Base-by-base conservation (phyloP, 2,329 filamentous ascomycete genomes). In the Fusarium piperis region DNA sequence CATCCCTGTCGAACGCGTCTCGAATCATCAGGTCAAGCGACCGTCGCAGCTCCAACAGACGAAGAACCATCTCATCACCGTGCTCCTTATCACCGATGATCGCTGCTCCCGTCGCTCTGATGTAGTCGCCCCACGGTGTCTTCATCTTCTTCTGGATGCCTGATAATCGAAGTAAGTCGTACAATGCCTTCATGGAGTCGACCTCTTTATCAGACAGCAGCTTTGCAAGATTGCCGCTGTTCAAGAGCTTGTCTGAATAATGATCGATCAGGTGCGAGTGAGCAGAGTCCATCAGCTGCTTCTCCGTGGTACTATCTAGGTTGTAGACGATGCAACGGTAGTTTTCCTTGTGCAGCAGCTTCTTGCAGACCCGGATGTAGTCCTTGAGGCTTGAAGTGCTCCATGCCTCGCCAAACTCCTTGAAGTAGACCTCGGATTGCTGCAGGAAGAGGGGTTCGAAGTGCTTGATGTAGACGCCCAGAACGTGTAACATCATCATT, bases 11-110 rank as follows among this genome's bases (percentile, higher is more conserved):
- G 77, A 99, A 98, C 0, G 94, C 91, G 55, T 92, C 88, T 41
- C 90, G 89, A 78, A 94, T 92, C 74, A 95, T 90, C 41, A 90
- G 83, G 77, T 98, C 94, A 10, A 98, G 84, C 33, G 91, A 89
- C 53, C 90, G 88, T 78, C 97, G 95, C 73, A 99, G 89, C 28
- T 92, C 89, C 11, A 99, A 85, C 6, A 99, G 85, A 35, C 93
- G 90, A 6, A 94, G 83, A 1, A 99, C 91, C 95, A 99, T 98
- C 56, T 94, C 90, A 18, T 94, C 91, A 53, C 92, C 91, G 38
- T 92, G 90, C 35, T 91, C 89, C 56, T 92, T 92, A 77, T 97
- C 93, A 66, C 93, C 91, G 6, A 98, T 92, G 64, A 99, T 95
- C 2, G 81, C 82, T 1, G 91, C 89, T 1, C 96, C 96, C 6